A percentile compares a stretch with the other conserved stretches of the same genome.
These are phyloP conservation scores for Grosmannia clavigera DNA, from an alignment of 2,329 filamentous ascomycete species.

Conservation along the genomic window DNA sequence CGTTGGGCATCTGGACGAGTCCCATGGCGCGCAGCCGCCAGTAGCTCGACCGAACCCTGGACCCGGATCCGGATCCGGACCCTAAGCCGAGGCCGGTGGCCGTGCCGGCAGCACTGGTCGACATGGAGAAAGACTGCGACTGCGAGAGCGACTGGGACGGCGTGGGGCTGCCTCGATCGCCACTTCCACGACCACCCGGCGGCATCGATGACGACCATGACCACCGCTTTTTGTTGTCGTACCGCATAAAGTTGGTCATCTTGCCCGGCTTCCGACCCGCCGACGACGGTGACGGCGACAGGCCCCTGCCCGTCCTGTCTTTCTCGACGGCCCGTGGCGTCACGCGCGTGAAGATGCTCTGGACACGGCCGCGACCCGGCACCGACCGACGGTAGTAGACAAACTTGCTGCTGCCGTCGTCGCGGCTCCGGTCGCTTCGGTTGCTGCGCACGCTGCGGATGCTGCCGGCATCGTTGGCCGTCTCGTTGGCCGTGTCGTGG, in stretches of 20 bases:
- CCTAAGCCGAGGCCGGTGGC: neutral
- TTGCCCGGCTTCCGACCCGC: neutral
- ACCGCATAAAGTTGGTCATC: constrained; percentile 11
- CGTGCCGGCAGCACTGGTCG: neutral
- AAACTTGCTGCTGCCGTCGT: neutral
- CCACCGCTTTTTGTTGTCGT: constrained; percentile 3
- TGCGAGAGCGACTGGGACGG: neutral
- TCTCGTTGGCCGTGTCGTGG: neutral
- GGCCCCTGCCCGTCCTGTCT: neutral
- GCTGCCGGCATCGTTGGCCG: neutral
- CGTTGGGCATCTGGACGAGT: constrained; percentile 15
- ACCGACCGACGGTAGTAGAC: constrained; percentile 23
- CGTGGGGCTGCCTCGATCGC: neutral
- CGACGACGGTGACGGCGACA: neutral
- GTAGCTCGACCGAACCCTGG: constrained; percentile 11
- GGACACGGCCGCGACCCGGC: constrained; percentile 26
- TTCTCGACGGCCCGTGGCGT: neutral
- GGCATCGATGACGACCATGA: neutral
- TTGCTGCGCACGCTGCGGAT: neutral
- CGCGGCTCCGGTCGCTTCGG: neutral
- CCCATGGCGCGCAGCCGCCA: constrained; percentile 38
- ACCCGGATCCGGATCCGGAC: neutral
- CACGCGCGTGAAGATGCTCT: constrained; percentile 11
- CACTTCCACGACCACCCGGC: neutral
- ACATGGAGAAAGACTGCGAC: neutral